A percentile compares a stretch with the other conserved stretches of the same genome.
phyloP scores from a whole-genome alignment of 805 yeast species.

The Kregervanrija fluxuum region DNA sequence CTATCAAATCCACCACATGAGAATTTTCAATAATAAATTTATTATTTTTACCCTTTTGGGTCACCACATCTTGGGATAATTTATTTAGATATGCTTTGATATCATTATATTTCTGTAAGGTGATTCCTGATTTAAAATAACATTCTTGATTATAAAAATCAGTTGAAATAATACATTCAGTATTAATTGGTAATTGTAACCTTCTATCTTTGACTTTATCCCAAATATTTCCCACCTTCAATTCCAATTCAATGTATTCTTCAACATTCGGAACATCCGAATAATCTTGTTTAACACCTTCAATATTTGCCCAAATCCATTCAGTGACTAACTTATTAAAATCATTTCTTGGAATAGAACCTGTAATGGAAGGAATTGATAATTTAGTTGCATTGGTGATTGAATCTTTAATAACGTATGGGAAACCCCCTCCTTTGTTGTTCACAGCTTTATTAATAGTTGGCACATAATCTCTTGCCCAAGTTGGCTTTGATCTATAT shows the following conservation, averaged over 20 bases:
- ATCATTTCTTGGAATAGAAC: conserved; percentile 73
- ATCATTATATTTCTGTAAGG: conserved; percentile 53
- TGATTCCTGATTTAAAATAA: conserved; percentile 58
- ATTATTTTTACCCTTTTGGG: conserved; percentile 19
- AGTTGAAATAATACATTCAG: conserved; percentile 51
- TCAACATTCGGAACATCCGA: conserved; percentile 30
- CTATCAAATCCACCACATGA: conserved; percentile 56
- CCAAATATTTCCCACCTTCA: conserved; percentile 66
- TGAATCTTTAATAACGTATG: conserved; percentile 2
- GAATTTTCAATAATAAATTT: conserved; percentile 56
- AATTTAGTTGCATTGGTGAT: conserved; percentile 15
- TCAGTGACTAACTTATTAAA: conserved; percentile 74
- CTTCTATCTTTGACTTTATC: conserved; percentile 57
- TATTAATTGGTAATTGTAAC: conserved; percentile 55
- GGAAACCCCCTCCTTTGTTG: no score
- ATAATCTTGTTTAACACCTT: conserved; percentile 49
- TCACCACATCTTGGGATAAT: conserved; percentile 31
- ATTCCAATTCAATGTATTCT: conserved; percentile 61
- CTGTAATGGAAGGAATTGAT: conserved; percentile 49
- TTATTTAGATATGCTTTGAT: conserved; percentile 47
- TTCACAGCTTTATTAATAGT: conserved; percentile 8
- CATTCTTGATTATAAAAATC: conserved; percentile 49
- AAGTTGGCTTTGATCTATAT: conserved; percentile 61
- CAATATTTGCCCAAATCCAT: conserved; percentile 82
- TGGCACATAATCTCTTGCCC: conserved; percentile 77